phyloP scores from a whole-genome alignment of 306 rosid species.

The Chamaecrista fasciculata region DNA sequence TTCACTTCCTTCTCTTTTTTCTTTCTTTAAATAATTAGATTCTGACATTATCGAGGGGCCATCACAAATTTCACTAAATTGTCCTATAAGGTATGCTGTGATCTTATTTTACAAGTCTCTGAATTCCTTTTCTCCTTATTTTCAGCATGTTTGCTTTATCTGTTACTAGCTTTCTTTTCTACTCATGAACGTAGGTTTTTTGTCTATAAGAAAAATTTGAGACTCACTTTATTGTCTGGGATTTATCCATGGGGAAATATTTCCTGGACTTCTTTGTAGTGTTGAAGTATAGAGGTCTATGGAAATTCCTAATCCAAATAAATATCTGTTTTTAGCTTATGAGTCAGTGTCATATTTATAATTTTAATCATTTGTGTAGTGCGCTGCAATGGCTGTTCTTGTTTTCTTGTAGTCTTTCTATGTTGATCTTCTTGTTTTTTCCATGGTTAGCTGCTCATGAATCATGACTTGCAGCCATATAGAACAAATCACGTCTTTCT shows the following conservation, averaged over 20 bases:
- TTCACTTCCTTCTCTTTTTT: neutral
- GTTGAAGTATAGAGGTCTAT: neutral
- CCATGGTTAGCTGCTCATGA: constrained; percentile 7
- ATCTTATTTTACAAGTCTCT: constrained; percentile 19
- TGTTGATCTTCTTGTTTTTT: neutral
- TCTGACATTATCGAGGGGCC: constrained; percentile 84
- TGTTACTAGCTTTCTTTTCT: neutral
- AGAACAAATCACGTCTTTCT: neutral
- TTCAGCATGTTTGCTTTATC: constrained; percentile 1
- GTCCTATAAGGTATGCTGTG: constrained; percentile 88
- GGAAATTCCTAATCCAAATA: neutral
- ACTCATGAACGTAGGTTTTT: neutral
- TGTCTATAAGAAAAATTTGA: constrained; percentile 1
- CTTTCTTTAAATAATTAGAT: constrained; percentile 39
- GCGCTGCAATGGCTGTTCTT: neutral
- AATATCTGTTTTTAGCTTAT: constrained; percentile 7
- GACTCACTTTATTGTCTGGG: constrained; percentile 4
- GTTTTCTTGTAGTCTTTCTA: neutral
- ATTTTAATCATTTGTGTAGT: constrained; percentile 6
- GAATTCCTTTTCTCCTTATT: constrained; percentile 1
- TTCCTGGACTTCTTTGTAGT: neutral
- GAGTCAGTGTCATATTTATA: neutral
- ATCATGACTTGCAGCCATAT: constrained; percentile 3
- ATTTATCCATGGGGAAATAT: neutral
- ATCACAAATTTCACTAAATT: constrained; percentile 85